Percentiles rank a stretch among this genome's conserved stretches.
Evolutionary conservation across 2,329 filamentous ascomycete species (phyloP).

Genomic region (Periconia digitata): DNA sequence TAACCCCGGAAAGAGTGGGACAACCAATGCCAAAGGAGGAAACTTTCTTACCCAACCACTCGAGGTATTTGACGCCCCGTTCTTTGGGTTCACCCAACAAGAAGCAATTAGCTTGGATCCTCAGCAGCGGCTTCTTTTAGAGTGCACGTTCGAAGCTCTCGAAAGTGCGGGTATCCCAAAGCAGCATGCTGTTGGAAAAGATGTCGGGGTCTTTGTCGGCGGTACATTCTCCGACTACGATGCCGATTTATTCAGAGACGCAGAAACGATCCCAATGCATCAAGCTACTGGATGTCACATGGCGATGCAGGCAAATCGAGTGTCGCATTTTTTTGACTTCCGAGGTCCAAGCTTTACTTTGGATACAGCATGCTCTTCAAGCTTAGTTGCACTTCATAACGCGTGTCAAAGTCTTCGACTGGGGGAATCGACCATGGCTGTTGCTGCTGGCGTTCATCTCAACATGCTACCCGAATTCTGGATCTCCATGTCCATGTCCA

Average conservation of each 20-base stretch:
- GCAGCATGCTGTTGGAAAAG: constrained; percentile 28
- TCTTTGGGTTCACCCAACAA: constrained; percentile 30
- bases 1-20: constrained; percentile 36
- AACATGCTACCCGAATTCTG: constrained; percentile 29
- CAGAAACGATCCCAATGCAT: constrained; percentile 27
- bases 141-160: constrained; percentile 43
- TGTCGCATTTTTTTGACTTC: constrained; percentile 34
- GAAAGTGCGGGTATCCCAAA: constrained; percentile 40
- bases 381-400: constrained; percentile 28
- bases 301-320: constrained; percentile 34
- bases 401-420: constrained; percentile 31
- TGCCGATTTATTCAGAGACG: constrained; percentile 22
- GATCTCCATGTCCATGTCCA: constrained; percentile 25
- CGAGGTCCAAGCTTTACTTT: constrained; percentile 33
- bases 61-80: constrained; percentile 29
- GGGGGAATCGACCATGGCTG: constrained; percentile 30
- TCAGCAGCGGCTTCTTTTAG: constrained; percentile 36
- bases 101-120: constrained; percentile 36
- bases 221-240: constrained; percentile 26
- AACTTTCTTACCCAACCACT: constrained; percentile 25
- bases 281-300: constrained; percentile 26
- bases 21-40: constrained; percentile 32
- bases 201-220: constrained; percentile 30
- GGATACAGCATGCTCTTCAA: constrained; percentile 37
- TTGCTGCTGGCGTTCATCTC: constrained; percentile 20